Evolutionary conservation across 129 eudicot genomes (phyloP).

Genomic region (Oenanthe sinensis): DNA sequence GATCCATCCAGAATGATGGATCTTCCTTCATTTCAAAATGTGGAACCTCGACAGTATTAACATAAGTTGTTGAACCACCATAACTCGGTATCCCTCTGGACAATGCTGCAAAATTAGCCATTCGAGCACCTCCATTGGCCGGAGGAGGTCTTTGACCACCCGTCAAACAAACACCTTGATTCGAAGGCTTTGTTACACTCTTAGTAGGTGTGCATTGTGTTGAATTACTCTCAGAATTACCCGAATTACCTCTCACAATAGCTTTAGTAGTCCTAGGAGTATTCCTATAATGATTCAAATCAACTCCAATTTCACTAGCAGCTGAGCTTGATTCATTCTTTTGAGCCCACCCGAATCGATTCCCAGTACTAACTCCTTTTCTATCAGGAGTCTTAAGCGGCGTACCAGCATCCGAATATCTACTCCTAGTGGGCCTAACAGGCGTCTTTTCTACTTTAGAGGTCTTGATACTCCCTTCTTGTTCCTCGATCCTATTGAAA

Average conservation of each 20-base stretch:
- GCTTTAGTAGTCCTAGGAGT: constrained; percentile 59
- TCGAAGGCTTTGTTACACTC: constrained; percentile 80
- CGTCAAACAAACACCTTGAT: constrained; percentile 44
- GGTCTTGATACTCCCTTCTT: constrained; percentile 32
- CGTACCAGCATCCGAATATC: constrained; percentile 26
- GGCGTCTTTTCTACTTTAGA: constrained; percentile 57
- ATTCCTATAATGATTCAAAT: constrained; percentile 24
- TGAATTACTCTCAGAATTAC: constrained; percentile 54
- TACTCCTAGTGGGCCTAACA: constrained; percentile 37
- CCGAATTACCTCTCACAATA: constrained; percentile 41
- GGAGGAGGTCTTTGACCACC: constrained; percentile 48
- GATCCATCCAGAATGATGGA: constrained; percentile 98
- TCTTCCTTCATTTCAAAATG: constrained; percentile 91
- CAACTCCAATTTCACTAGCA: constrained; percentile 40
- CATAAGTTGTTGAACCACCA: constrained; percentile 28
- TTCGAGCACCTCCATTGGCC: constrained; percentile 36
- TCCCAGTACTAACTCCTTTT: constrained; percentile 31
- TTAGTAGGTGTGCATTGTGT: constrained; percentile 72
- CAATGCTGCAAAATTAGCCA: constrained; percentile 37
- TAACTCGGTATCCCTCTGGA: constrained; percentile 58
- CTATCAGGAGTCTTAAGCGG: constrained; percentile 75
- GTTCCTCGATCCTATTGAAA: constrained; percentile 36
- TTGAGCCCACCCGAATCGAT: constrained; percentile 51
- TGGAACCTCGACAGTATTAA: constrained; percentile 70
- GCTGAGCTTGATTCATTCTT: constrained; percentile 18